These are phyloP conservation scores for Fusarium nelsonii DNA, from an alignment of 2,329 filamentous ascomycete species.

Conservation along the genomic window DNA sequence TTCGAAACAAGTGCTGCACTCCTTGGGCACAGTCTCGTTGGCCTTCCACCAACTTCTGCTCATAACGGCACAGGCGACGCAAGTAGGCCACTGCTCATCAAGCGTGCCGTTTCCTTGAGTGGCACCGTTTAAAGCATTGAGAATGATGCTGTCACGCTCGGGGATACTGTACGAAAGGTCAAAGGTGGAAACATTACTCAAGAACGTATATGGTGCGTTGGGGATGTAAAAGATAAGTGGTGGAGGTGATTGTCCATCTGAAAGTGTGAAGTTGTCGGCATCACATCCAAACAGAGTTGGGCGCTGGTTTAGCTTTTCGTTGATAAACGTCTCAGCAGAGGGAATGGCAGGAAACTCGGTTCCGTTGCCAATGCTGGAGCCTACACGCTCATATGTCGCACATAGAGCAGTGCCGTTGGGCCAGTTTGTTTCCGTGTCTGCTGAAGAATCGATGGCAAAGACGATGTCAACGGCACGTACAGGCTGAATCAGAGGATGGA, in stretches of 20 bases:
- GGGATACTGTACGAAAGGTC: slow-evolving; percentile 70
- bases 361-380: slow-evolving; percentile 61
- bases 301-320: slow-evolving; percentile 69
- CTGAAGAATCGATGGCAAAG: slow-evolving; percentile 73
- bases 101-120: slow-evolving; percentile 85
- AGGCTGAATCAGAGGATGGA: slow-evolving; percentile 70
- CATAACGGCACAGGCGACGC: slow-evolving; percentile 91
- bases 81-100: slow-evolving; percentile 81
- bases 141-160: slow-evolving; percentile 82
- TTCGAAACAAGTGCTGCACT: slow-evolving; percentile 81
- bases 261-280: slow-evolving; percentile 56
- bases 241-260: slow-evolving; percentile 59
- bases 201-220: slow-evolving; percentile 77
- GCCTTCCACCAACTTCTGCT: slow-evolving; percentile 80
- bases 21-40: slow-evolving; percentile 73
- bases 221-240: slow-evolving; percentile 90
- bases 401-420: slow-evolving; percentile 71
- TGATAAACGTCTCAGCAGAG: slow-evolving; percentile 66
- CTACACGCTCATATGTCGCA: slow-evolving; percentile 68
- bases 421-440: slow-evolving; percentile 69
- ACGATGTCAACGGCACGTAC: slow-evolving; percentile 69
- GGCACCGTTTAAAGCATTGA: slow-evolving; percentile 86
- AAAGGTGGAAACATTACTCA: slow-evolving; percentile 85
- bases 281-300: slow-evolving; percentile 75
- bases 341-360: slow-evolving; percentile 71